These are phyloP conservation scores for Kodamaea fukazawae DNA, from an alignment of 805 yeast genomes.

Conservation along the genomic window DNA sequence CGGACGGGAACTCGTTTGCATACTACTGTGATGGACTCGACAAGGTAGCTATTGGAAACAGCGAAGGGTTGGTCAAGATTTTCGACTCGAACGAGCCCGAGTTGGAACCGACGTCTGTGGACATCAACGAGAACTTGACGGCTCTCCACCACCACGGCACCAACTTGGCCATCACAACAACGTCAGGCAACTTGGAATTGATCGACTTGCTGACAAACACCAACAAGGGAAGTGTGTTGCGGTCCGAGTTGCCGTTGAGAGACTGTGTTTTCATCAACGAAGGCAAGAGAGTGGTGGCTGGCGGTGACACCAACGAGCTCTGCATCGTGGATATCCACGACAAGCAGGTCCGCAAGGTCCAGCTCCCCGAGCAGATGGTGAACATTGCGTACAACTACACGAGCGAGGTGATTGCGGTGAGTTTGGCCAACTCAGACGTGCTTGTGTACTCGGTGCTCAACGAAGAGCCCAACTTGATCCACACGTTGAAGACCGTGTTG, in stretches of 20 bases:
- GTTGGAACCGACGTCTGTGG: conserved; percentile 60
- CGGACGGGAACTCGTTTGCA: conserved; percentile 41
- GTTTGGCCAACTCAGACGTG: conserved; percentile 59
- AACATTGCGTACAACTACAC: conserved; percentile 54
- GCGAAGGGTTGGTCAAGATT: conserved; percentile 52
- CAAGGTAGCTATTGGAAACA: conserved; percentile 50
- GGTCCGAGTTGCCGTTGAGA: conserved; percentile 48
- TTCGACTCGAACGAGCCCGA: conserved; percentile 47
- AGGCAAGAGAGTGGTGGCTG: conserved; percentile 56
- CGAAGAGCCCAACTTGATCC: conserved; percentile 51
- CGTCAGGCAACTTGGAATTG: conserved; percentile 43
- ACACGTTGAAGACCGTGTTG: conserved; percentile 42
- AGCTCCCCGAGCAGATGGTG: conserved; percentile 53
- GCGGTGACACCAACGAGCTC: conserved; percentile 66
- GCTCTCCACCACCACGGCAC: conserved; percentile 29
- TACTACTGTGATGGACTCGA: conserved; percentile 21
- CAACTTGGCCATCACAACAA: conserved; percentile 34
- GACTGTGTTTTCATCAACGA: conserved; percentile 58
- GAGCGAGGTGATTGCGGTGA: conserved; percentile 55
- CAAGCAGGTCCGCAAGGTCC: conserved; percentile 29
- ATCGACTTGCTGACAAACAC: conserved; percentile 30
- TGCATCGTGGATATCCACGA: conserved; percentile 42
- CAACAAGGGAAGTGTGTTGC: conserved; percentile 37
- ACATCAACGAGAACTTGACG: conserved; percentile 47
- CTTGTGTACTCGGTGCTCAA: conserved; percentile 55